phyloP scores from a whole-genome alignment of 495 filamentous ascomycete species.

The Penicillium waksmanii region DNA sequence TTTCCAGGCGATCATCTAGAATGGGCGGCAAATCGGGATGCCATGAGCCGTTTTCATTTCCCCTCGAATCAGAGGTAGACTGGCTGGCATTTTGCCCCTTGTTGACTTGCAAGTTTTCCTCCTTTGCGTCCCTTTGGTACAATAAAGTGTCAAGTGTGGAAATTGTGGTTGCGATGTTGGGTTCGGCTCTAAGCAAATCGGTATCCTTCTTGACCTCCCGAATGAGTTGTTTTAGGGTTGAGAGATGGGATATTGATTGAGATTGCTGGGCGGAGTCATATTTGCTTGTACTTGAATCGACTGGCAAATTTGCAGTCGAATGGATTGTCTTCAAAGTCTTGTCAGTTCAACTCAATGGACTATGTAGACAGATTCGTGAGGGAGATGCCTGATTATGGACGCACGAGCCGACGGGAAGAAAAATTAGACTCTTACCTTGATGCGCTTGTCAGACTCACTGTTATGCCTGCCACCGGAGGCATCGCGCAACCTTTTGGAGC shows the following conservation, averaged over 20 bases:
- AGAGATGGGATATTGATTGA: conserved; percentile 9
- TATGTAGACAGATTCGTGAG: neutral
- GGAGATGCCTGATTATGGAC: neutral
- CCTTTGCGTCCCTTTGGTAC: neutral
- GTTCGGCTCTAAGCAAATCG: conserved; percentile 12
- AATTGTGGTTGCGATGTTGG: conserved; percentile 30
- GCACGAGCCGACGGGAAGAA: neutral
- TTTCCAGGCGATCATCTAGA: conserved; percentile 56
- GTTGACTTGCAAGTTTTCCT: neutral
- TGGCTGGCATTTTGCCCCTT: neutral
- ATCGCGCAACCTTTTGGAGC: conserved; percentile 13
- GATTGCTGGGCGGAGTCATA: neutral
- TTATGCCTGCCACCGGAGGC: neutral
- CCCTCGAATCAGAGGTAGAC: neutral
- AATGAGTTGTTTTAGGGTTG: conserved; percentile 20
- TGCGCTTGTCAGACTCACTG: conserved; percentile 7
- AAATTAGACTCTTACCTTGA: conserved; percentile 12
- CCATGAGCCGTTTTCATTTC: neutral
- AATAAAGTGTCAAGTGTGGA: conserved; percentile 28
- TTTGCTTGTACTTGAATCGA: neutral
- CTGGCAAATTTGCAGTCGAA: neutral
- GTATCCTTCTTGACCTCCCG: conserved; percentile 25
- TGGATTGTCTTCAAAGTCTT: neutral
- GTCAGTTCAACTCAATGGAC: neutral
- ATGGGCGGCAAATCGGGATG: conserved; percentile 62